Evolutionary conservation across 768 basidiomycete genomes (phyloP), one percentile per base, ranked within the genome.

Genomic region (Suillus clintonianus): DNA sequence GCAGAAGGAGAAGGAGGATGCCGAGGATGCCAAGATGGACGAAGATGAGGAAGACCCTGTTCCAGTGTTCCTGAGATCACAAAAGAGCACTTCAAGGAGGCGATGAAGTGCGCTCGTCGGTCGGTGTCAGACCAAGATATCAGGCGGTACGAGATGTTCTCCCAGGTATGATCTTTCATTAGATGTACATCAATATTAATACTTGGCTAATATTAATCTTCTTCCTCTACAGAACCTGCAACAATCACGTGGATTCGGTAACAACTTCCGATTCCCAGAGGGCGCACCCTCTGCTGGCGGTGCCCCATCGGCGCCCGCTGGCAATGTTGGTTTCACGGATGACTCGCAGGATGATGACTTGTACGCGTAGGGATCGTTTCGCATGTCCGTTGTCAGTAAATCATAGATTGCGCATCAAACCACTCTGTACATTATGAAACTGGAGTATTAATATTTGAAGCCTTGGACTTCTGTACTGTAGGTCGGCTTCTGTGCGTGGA

Each of bases 201-300:
- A 64, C 57, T 62, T 32, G 41, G n/a, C 34, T 64, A 34, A 66
- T 45, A 19, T 61, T 64, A 34, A 66, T 45, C n/a, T 61, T 14
- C 66, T 19, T 15, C 61, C 59, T 47, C n/a, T 48, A 54, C 69
- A 93, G 90, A 94, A 94, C 77, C 80, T 95, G 65, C 93, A 94
- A 79, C 94, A 95, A 77, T 92, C 92, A 65, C 89, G 94, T 73
- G 90, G 90, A 51, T 95, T 97, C 73, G 96, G 97, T 55, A 91
- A 90, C 80, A 91, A 88, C 77, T 99, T 99, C 89, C 96, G 94
- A 84, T 99, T 99, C 95, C 97, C 97, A 36, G 96, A 96, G 70
- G 84, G 86, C 59, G 79, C 72, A 62, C 75, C 72, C 17, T 70
- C 78, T 43, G 68, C 73, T 54, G 71, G 71, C 24, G 77, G 77